Evolutionary conservation across 805 yeast species (phyloP).

Genomic region (Pichia kluyveri): DNA sequence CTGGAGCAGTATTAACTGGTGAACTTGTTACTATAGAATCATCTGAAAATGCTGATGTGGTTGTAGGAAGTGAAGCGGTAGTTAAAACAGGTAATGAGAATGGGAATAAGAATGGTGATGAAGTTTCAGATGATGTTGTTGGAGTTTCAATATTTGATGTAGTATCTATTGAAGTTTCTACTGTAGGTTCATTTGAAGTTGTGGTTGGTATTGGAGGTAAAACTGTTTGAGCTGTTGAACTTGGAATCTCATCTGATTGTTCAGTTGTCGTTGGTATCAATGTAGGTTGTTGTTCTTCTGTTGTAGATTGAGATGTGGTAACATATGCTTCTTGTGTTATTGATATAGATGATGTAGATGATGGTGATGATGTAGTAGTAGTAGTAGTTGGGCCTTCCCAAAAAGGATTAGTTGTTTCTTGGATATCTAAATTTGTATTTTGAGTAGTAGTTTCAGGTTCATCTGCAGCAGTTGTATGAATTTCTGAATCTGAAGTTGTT

Average conservation of each 20-base stretch:
- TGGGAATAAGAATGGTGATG: background rate
- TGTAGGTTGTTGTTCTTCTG: too few species aligned
- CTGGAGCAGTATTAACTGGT: background rate
- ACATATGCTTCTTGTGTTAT: background rate
- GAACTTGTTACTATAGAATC: background rate
- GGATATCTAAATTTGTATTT: background rate
- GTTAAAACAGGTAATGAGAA: background rate
- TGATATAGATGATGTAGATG: background rate
- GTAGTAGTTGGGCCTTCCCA: background rate
- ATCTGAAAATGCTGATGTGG: background rate
- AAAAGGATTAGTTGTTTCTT: background rate
- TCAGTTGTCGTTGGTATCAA: too few species aligned
- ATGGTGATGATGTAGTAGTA: background rate
- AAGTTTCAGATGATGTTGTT: background rate
- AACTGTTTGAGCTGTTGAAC: background rate
- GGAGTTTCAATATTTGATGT: background rate
- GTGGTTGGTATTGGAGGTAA: background rate
- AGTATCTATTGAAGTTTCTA: background rate
- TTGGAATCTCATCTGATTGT: too few species aligned
- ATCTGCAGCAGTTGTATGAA: background rate
- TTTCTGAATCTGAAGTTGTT: background rate
- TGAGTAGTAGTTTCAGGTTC: background rate
- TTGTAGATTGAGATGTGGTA: too few species aligned
- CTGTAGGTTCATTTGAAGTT: background rate
- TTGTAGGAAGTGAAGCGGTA: background rate